phyloP scores from a whole-genome alignment of 2,329 filamentous ascomycete genomes.

The Phaeomoniella chlamydospora region DNA sequence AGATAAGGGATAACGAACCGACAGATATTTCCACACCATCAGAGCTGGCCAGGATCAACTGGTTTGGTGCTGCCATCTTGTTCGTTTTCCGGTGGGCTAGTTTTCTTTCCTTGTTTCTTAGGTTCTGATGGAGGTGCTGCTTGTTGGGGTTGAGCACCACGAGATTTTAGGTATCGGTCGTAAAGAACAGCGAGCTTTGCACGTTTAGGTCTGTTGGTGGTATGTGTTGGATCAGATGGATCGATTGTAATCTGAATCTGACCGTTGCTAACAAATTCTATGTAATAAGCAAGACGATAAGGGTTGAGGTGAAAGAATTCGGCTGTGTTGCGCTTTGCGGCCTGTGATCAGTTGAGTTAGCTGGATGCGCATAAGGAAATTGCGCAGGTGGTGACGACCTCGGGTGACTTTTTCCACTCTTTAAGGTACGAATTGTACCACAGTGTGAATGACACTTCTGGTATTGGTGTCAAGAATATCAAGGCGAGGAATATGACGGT shows the following conservation, averaged over 20 bases:
- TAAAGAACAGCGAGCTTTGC: too few species aligned
- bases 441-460: background rate
- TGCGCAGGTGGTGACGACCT: background rate
- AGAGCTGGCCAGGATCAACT: constrained; percentile 34
- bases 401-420: background rate
- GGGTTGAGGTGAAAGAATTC: background rate
- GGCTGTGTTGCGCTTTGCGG: background rate
- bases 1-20: constrained; percentile 24
- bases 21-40: constrained; percentile 34
- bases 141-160: background rate
- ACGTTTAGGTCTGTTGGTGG: too few species aligned
- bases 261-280: background rate
- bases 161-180: too few species aligned
- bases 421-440: background rate
- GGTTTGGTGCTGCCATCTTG: constrained; percentile 2
- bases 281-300: background rate
- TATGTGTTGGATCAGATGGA: too few species aligned
- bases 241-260: background rate
- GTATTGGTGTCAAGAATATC: background rate
- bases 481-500: background rate
- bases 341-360: background rate
- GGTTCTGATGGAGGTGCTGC: constrained; percentile 9
- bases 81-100: background rate
- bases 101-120: background rate
- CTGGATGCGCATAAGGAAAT: background rate